phyloP scores from a whole-genome alignment of 306 rosid species.

The Begonia fuchsioides region DNA sequence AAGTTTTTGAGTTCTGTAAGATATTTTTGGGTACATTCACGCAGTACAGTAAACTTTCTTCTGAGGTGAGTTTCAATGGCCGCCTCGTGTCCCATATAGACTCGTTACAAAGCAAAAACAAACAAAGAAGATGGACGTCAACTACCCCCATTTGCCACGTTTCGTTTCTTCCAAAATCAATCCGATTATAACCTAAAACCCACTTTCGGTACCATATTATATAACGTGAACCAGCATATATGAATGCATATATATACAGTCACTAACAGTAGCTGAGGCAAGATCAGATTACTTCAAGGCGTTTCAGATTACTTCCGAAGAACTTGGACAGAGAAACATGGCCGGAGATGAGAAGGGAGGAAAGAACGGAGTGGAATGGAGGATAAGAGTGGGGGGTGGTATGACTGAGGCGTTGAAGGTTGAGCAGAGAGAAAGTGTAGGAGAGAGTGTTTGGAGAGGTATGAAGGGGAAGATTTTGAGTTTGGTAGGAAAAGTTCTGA shows the following conservation, averaged over 20 bases:
- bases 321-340: background rate
- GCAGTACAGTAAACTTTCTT: no score
- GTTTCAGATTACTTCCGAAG: background rate
- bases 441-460: background rate
- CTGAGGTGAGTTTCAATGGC: no score
- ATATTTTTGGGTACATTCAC: no score
- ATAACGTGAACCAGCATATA: background rate
- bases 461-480: constrained; percentile 16
- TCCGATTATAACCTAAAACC: no score
- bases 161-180: no score
- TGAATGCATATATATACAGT: background rate
- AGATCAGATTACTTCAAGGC: background rate
- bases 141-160: no score
- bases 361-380: background rate
- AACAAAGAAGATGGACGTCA: no score
- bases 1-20: no score
- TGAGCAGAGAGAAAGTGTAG: no score
- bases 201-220: no score
- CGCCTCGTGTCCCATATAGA: no score
- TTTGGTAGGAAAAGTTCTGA: constrained; percentile 23
- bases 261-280: background rate
- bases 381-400: background rate
- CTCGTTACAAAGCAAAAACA: no score
- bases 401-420: background rate
- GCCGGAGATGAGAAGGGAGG: background rate